A percentile compares a stretch with the other conserved stretches of the same genome.
These are phyloP conservation scores for Amanita jacksonii DNA, from an alignment of 768 basidiomycete species.

Conservation along the genomic window DNA sequence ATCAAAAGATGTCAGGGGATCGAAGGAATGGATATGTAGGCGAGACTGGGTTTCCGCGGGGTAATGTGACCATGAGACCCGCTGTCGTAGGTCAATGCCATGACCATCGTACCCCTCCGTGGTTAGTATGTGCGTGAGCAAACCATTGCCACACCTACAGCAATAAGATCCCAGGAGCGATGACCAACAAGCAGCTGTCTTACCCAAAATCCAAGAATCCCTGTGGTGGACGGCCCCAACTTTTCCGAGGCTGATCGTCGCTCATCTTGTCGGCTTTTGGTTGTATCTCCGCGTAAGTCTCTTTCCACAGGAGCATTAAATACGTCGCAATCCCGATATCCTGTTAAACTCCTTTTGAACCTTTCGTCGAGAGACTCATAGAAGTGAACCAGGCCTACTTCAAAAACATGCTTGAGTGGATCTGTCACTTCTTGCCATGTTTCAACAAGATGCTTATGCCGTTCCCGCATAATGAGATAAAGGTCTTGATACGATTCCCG, in stretches of 20 bases:
- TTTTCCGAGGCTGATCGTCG: conserved; percentile 42
- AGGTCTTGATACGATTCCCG: conserved; percentile 83
- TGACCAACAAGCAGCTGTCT: neutral
- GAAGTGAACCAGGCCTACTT: conserved; percentile 33
- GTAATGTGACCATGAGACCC: conserved; percentile 80
- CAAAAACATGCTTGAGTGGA: conserved; percentile 84
- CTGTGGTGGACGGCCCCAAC: conserved; percentile 70
- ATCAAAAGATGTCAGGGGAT: conserved; percentile 31
- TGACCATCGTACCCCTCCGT: conserved; percentile 77
- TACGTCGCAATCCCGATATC: conserved; percentile 95
- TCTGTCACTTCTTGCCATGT: conserved; percentile 80
- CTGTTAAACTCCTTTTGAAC: conserved; percentile 25
- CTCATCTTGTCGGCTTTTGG: neutral
- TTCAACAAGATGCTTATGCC: conserved; percentile 67
- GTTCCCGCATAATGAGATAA: conserved; percentile 79
- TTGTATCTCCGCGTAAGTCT: conserved; percentile 35
- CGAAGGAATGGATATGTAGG: conserved; percentile 62
- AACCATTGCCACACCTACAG: conserved; percentile 81
- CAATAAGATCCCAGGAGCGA: neutral
- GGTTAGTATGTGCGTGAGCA: conserved; percentile 80
- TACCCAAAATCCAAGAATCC: conserved; percentile 90
- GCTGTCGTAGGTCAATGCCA: conserved; percentile 81
- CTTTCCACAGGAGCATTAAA: conserved; percentile 86
- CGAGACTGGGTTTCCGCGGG: conserved; percentile 46
- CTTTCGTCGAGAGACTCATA: neutral